Base-by-base conservation (phyloP, 2,329 filamentous ascomycete species). In the Fusarium tanahbumbuense region DNA sequence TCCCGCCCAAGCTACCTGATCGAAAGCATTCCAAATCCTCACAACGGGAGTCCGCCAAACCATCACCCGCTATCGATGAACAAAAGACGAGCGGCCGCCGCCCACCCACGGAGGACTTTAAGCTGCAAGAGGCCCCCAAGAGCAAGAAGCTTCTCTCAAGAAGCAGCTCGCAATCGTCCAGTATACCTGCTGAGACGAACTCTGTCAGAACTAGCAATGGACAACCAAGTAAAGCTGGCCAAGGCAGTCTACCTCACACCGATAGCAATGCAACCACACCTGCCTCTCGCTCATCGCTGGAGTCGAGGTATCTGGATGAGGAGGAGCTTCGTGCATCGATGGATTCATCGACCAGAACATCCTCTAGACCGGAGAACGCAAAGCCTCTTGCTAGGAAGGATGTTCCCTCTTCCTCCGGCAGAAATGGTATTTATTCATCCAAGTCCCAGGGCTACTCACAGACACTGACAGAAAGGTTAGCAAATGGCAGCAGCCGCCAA, bases 101-200 rank as follows among this genome's bases (percentile, higher is more conserved):
- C 34, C 74, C 70, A 22, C 57, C 73, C 20, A 83, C 78, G 5
- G 90, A 92, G 15, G 89, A 89, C 28, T 94, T 94, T 80, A 93
- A 91, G 79, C 81, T 96, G 45, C 93, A 95, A 76, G 93, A 97
- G 50, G 92, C 92, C 3, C 93, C 93, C 1, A 92, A 90, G 79
- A 87, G 84, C 74, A 88, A 87, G 73, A 86, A 83, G 73, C 67
- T 80, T 32, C 72, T 79, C 18, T 78, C 82, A 6, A 81, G 83
- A 57, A 82, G 79, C 70, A 82, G 81, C 68, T 84, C 84, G 1
- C 81, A 84, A 58, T 81, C 80, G 12, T 77, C 84, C 1, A 79
- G 77, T 54, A 73, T 77, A 22, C 76, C 80, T 8, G 75, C 81
- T 41, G 84, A 79, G 18, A 74, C 70, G 34, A 74, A 73, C 37